Base-by-base conservation (phyloP, 345 rosid species). In the Eucalyptus fibrosa region DNA sequence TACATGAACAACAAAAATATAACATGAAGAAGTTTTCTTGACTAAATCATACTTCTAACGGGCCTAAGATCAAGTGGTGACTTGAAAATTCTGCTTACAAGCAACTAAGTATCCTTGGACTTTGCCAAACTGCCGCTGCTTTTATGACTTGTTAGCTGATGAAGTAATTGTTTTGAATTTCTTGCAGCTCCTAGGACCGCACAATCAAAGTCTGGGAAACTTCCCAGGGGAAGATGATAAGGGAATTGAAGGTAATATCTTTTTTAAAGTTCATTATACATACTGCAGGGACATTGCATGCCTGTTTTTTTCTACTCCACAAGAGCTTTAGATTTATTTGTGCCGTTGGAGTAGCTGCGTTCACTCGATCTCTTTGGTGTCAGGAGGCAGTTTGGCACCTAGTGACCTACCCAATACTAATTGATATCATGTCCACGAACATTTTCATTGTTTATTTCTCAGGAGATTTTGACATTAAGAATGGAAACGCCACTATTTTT, bases 161-260 rank as follows among this genome's bases (percentile, higher is more conserved):
- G 42, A 69, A 69, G 81, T 34, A 69, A 69, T 34, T 34, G 21
- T 37, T 19, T 34, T 69, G 3, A 69, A 69, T 69, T 69, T 37
- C 44, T 90, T 91, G 90, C 94, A 97, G 99, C 88, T 97, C 99
- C 77, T 96, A 97, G 93, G 99, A 96, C 88, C 94, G 98, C 90
- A 94, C 98, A 44, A 94, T 98, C 88, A 98, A 98, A 95, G 94
- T 98, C 90, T 98, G 99, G 99, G 99, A 98, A 94, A 96, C 99
- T 47, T 90, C 98, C 16, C 97, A 96, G 88, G 99, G 99, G 92
- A 97, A 96, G 94, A 91, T 97, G 77, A 96, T 98, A 91, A 98
- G 99, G 90, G 99, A 97, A 90, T 92, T 98, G 95, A 96, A 96
- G 97, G 99, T 97, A 91, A 65, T 2, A 19, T 34, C 81, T 5